Percentiles rank a stretch among this genome's conserved stretches.
Conservation (phyloP, 2,329 filamentous ascomycete species). For the Rhinocladiella mackenziei region DNA sequence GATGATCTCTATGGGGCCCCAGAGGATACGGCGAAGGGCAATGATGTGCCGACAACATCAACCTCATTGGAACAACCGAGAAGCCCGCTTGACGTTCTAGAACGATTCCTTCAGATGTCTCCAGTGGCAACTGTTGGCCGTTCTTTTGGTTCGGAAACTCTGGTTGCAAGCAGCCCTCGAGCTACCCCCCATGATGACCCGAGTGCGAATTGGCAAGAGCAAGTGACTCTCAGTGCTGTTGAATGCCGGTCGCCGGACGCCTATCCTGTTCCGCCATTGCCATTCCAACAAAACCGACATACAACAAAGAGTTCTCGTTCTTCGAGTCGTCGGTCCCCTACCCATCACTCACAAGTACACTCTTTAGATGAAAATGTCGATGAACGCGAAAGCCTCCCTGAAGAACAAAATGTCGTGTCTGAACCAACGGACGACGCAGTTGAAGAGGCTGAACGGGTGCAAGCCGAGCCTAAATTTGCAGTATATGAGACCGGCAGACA, state of each 20-base stretch:
- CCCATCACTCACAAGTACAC: neutral
- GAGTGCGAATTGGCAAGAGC: conserved; percentile 3
- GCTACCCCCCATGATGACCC: neutral
- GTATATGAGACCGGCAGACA: neutral
- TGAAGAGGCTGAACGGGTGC: neutral
- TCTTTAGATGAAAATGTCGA: conserved; percentile 17
- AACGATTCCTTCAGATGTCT: conserved; percentile 20
- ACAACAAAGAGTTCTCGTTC: neutral
- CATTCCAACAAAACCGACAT: conserved; percentile 13
- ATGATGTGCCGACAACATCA: neutral
- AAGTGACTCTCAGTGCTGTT: conserved; percentile 1
- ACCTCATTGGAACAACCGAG: conserved; percentile 2
- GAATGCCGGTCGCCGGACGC: conserved; percentile 1
- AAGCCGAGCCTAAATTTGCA: neutral
- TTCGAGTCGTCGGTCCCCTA: conserved; percentile 7
- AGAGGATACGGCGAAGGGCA: neutral
- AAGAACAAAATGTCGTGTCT: neutral
- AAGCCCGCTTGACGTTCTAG: conserved; percentile 14
- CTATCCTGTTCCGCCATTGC: conserved; percentile 17
- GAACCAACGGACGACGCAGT: neutral
- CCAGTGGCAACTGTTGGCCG: conserved; percentile 2
- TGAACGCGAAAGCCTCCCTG: neutral
- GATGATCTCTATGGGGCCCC: conserved; percentile 23
- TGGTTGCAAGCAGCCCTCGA: neutral
- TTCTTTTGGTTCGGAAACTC: no score